Evolutionary conservation across 139 green algal genomes (phyloP).

Genomic region (Picochlorum costavermella): DNA sequence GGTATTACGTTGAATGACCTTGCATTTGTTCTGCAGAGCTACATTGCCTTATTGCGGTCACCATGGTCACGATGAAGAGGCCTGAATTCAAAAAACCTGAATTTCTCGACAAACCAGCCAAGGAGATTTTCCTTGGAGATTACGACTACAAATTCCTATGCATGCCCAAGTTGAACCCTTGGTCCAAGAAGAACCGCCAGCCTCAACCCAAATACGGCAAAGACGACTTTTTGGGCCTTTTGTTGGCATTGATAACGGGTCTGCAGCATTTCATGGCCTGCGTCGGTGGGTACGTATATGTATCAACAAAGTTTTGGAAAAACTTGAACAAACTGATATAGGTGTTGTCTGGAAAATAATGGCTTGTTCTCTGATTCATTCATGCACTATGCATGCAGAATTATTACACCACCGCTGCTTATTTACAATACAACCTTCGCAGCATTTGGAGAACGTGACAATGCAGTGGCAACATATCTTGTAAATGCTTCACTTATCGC

Average conservation of each 20-base stretch:
- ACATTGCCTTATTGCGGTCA: background rate
- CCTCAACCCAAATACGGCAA: slow-evolving; percentile 29
- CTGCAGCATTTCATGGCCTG: slow-evolving; percentile 64
- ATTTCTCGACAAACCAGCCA: background rate
- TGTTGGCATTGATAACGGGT: slow-evolving; percentile 55
- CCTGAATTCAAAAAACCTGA: slow-evolving; percentile 4
- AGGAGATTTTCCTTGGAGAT: slow-evolving; percentile 10
- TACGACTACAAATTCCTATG: slow-evolving; percentile 33
- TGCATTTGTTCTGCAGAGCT: background rate
- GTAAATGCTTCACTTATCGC: slow-evolving; percentile 15
- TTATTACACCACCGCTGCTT: slow-evolving; percentile 49
- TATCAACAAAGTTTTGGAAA: too few species aligned
- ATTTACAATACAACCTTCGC: slow-evolving; percentile 22
- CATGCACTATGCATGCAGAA: background rate
- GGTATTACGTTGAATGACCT: background rate
- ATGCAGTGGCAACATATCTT: slow-evolving; percentile 7
- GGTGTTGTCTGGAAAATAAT: too few species aligned
- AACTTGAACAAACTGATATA: too few species aligned
- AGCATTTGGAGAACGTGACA: slow-evolving; percentile 6
- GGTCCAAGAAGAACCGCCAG: background rate
- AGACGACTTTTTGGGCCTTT: slow-evolving; percentile 28
- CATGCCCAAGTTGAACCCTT: slow-evolving; percentile 14
- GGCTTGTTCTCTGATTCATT: too few species aligned
- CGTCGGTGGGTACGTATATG: slow-evolving; percentile 32
- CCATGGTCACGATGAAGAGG: slow-evolving; percentile 1